Base-by-base conservation (phyloP, 2,329 filamentous ascomycete species). In the Rachicladosporium sp. region DNA sequence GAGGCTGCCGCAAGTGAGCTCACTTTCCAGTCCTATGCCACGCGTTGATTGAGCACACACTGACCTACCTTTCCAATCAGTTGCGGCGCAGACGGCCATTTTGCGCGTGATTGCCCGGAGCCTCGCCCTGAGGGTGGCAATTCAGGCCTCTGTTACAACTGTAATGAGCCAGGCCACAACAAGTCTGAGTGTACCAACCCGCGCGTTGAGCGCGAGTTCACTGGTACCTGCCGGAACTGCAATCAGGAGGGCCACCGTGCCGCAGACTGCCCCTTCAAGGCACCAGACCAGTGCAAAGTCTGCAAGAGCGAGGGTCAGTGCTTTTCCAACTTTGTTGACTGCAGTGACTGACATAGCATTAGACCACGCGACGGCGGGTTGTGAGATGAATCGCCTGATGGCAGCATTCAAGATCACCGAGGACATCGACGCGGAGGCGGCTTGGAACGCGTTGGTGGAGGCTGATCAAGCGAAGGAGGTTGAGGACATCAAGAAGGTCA, bases 111-210 rank as follows among this genome's bases (percentile, higher is more conserved):
- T 32, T 73, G 68, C 44, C 63, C 67, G 1, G 54, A 67, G 35
- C 62, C 67, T 61, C 38, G 31, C 29, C 37, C 37, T 19, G 45
- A 43, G 4, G 38, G 42, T 13, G 41, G 43, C 29, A 56, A 59
- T 52, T 63, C 54, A 10, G 63, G 68, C 13, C 65, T 63, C 33
- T 78, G 74, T 62, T 77, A 61, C 67, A 78, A 78, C 58, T 80
- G 75, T 46, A 71, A 73, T 38, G 58, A 77, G 48, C 50, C 61
- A 29, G 72, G 76, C 10, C 78, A 82, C 64, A 74, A 66, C 58
- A 80, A 77, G 58, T 60, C 67, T 2, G 76, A 81, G 6, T 81
- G 78, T 50, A 50, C 73, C 11, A 76, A 79, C 40, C 68, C 70
- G 10, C 61, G 60, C 21, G 69, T 73, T 38, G 63, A 68, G 41